Conservation (phyloP, 2,329 filamentous ascomycete species). For the Monascus ruber region DNA sequence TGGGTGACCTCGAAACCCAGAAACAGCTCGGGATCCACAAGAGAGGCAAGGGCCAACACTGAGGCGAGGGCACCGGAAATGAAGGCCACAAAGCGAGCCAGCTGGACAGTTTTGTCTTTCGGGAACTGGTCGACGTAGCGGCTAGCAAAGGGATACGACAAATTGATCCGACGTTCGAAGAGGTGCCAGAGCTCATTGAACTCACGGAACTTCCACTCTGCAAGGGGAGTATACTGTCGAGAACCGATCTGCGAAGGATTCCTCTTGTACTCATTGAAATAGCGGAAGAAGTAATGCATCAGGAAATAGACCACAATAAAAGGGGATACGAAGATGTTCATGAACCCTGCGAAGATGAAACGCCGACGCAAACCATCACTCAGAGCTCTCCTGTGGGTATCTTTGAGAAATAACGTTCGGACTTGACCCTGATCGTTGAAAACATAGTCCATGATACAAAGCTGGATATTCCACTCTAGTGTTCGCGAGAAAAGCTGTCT, state of each 20-base stretch:
- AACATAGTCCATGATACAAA: slow-evolving; percentile 84
- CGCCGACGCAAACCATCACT: slow-evolving; percentile 67
- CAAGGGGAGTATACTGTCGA: slow-evolving; percentile 81
- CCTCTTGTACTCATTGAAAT: slow-evolving; percentile 95
- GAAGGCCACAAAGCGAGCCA: slow-evolving; percentile 76
- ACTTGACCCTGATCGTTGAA: slow-evolving; percentile 86
- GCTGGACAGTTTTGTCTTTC: slow-evolving; percentile 81
- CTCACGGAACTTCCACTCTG: slow-evolving; percentile 96
- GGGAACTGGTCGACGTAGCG: slow-evolving; percentile 94
- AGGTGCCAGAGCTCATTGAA: slow-evolving; percentile 95
- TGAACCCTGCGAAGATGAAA: slow-evolving; percentile 70
- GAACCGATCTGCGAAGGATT: slow-evolving; percentile 81
- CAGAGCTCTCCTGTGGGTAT: slow-evolving; percentile 65
- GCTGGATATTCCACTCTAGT: slow-evolving; percentile 82
- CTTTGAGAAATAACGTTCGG: slow-evolving; percentile 71
- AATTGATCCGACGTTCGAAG: slow-evolving; percentile 78
- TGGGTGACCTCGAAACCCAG: slow-evolving; percentile 83
- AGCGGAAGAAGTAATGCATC: slow-evolving; percentile 84
- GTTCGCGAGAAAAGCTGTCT: slow-evolving; percentile 80
- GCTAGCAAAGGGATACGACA: slow-evolving; percentile 88
- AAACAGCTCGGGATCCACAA: slow-evolving; percentile 86
- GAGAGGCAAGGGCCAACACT: slow-evolving; percentile 68
- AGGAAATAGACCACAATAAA: slow-evolving; percentile 79
- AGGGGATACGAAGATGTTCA: slow-evolving; percentile 78
- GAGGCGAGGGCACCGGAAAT: slow-evolving; percentile 76